Percentiles rank a stretch among this genome's conserved stretches.
Conservation (phyloP, 2,329 filamentous ascomycete species). For the Stenocarpella maydis region DNA sequence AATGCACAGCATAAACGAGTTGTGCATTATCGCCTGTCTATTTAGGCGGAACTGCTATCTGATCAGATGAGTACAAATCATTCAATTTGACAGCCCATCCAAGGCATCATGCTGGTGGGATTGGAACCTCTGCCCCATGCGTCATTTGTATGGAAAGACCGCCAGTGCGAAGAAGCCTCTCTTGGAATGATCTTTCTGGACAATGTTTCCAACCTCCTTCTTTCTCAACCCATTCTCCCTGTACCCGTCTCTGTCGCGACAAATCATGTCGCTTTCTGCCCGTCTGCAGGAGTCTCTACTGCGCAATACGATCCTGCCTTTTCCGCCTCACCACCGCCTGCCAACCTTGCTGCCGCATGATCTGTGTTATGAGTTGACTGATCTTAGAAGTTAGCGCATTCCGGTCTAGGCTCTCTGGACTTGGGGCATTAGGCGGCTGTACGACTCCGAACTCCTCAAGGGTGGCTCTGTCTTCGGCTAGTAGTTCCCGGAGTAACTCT, state of each 20-base stretch:
- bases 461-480: neutral
- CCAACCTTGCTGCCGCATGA: neutral
- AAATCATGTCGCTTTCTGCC: no score
- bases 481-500: neutral
- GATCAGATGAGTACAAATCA: neutral
- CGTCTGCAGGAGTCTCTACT: neutral
- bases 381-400: neutral
- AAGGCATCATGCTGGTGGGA: neutral
- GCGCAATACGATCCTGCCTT: neutral
- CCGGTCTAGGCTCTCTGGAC: fast-evolving
- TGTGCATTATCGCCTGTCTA: neutral
- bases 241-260: neutral
- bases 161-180: neutral
- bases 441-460: neutral
- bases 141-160: neutral
- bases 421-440: fast-evolving
- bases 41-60: neutral
- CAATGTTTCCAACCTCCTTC: neutral
- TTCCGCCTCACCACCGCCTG: neutral
- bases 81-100: neutral
- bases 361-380: neutral
- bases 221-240: neutral
- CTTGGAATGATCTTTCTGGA: neutral
- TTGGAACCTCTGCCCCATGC: no score
- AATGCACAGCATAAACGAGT: neutral